phyloP scores from a whole-genome alignment of 2,329 filamentous ascomycete species.

The Diaporthe helianthi region DNA sequence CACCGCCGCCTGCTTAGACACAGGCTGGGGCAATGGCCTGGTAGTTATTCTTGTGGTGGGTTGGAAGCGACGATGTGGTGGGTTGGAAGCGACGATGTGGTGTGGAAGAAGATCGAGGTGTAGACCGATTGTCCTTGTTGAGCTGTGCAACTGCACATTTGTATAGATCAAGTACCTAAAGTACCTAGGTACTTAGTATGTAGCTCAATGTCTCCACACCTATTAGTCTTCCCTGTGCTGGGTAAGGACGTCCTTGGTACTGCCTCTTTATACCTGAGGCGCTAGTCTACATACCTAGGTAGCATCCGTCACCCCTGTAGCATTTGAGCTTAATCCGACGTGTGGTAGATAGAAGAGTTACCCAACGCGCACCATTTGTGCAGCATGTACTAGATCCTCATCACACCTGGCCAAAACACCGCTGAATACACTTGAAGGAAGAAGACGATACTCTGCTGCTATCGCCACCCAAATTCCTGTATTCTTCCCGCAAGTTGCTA shows the following conservation, averaged over 20 bases:
- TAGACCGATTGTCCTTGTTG: too few relatives aligned
- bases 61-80: not conserved
- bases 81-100: too few relatives aligned
- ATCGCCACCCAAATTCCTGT: too few relatives aligned
- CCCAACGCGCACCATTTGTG: not conserved
- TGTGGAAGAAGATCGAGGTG: too few relatives aligned
- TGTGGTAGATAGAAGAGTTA: not conserved
- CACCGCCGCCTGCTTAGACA: not conserved
- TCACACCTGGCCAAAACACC: not conserved
- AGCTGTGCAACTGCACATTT: too few relatives aligned
- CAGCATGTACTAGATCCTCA: not conserved
- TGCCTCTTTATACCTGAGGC: not conserved
- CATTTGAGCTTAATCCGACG: conserved; percentile 21
- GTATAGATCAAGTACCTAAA: too few relatives aligned
- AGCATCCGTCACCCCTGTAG: not conserved
- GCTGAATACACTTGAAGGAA: not conserved
- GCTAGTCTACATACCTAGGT: too few relatives aligned
- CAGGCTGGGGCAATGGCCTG: not conserved
- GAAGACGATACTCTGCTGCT: not conserved
- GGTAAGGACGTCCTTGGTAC: not conserved
- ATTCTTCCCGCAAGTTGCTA: not conserved
- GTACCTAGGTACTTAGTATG: not conserved
- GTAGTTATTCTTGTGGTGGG: not conserved
- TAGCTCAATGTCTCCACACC: not conserved
- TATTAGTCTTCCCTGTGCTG: not conserved